Base-by-base conservation (phyloP, 306 rosid genomes). In the Quercus robur region DNA sequence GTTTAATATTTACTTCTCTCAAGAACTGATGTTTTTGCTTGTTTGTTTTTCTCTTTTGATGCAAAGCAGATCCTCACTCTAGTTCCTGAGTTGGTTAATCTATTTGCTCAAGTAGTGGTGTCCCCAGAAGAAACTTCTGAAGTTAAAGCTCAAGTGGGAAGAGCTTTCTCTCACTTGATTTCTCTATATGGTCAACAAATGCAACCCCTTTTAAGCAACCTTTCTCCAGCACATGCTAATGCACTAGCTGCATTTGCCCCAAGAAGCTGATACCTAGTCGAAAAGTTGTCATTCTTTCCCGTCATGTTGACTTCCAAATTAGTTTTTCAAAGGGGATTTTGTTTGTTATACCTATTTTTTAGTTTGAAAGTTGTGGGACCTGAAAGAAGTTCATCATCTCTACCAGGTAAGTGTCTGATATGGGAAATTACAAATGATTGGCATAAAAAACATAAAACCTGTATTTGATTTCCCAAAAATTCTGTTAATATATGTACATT, bases 131-230 rank as follows among this genome's bases (percentile, higher is more conserved):
- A 93, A 88, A 89, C 97, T 6, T 56, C 97, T 26, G 97, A 91
- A 84, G 97, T 91, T 70, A 96, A 96, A 87, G 79, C 89, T 85
- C 86, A 86, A 72, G 88, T 91, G 31, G 99, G 98, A 83, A 88
- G 92, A 90, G 88, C 97, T 51, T 96, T 93, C 78, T 81, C 91
- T 74, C 98, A 96, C 86, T 89, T 96, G 85, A 63, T 91, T 86
- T 93, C 99, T 6, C 78, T 93, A 64, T 96, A 91, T 67, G 99
- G 99, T 59, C 93, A 89, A 57, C 99, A 96, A 88, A 90, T 96
- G 91, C 98, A 96, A 76, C 92, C 97, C 77, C 90, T 96, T 75
- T 87, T 96, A 84, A 89, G 93, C 84, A 88, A 58, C 78, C 98
- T 96, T 38, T 86, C 98, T 26, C 97, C 94, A 33, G 87, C 89